Evolutionary conservation across 495 filamentous ascomycete species (phyloP), one percentile per base, ranked within the genome.

Genomic region (Sporormia fimetaria): DNA sequence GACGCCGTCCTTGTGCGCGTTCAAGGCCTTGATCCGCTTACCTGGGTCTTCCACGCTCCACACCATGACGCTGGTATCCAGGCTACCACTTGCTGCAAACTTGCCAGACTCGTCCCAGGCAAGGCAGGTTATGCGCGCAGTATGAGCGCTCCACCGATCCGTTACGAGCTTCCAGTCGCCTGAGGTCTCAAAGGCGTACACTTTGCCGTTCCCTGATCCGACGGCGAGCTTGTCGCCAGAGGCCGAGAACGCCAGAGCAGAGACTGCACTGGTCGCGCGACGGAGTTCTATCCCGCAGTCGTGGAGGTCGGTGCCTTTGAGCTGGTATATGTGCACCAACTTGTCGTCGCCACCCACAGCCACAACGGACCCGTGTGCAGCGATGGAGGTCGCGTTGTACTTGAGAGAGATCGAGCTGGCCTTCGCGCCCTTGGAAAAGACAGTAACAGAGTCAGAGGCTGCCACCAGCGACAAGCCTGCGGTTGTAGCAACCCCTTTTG

Each of bases 1-100:
- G 6, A 98, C 84, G 2, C 90, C 90, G 42, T 95, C 90, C 64
- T 94, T 94, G 59, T 98, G 90, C 32, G 87, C 85, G 57, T 92
- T 85, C 20, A 70, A 58, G 25, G 75, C 74, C 60, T 84, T 86
- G 37, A 88, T 65, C 55, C 87, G 73, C 55, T 76, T 78, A 18
- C 83, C 85, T 0, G 86, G 88, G 46, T 83, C 80, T 31, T 73
- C 67, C 47, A 95, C 63, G 58, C 84, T 93, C 87, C 90, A 98
- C 21, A 93, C 78, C 53, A 81, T 83, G 28, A 98, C 73, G 51
- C 93, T 81, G 3, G 86, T 94, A 56, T 98, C 90, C 25, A 96
- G 62, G 2, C 73, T 75, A 4, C 87, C 92, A 53, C 83, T 93
- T 10, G 76, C 84, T 4, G 87, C 80, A 56, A 82, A 80, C 15